phyloP scores from a whole-genome alignment of 257 asterid species.

The Gynochthodes officinalis region DNA sequence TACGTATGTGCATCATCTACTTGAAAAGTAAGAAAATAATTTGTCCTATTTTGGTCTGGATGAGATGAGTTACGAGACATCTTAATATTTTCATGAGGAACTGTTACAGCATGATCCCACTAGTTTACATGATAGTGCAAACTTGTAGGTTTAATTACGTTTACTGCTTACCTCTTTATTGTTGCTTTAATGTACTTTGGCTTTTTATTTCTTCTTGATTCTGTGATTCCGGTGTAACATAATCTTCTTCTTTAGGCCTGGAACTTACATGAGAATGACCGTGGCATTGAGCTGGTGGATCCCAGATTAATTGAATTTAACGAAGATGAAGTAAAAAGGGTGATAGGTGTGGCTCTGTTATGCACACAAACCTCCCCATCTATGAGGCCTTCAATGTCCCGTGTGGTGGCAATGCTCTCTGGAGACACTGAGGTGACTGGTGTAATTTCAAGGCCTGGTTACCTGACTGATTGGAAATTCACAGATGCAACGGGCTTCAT shows the following conservation, averaged over 20 bases:
- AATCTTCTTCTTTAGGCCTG: conserved; percentile 7
- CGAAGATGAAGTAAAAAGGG: conserved; percentile 13
- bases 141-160: background rate
- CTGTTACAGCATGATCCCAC: background rate
- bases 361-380: conserved; percentile 22
- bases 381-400: conserved; percentile 22
- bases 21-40: too few species aligned
- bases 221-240: background rate
- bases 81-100: background rate
- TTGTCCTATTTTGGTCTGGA: background rate
- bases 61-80: background rate
- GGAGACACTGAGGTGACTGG: conserved; percentile 12
- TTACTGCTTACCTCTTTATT: background rate
- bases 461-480: conserved; percentile 22
- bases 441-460: conserved; percentile 19
- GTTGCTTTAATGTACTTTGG: background rate
- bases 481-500: conserved; percentile 15
- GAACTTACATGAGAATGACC: conserved; percentile 16
- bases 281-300: conserved; percentile 13
- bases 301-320: background rate
- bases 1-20: background rate
- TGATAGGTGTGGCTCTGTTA: conserved; percentile 19
- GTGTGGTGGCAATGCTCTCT: conserved; percentile 20
- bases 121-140: background rate
- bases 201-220: background rate